A percentile compares a stretch with the other conserved stretches of the same genome.
phyloP scores from a whole-genome alignment of 108 stramenopile species.

The Discostella stelligeroides region DNA sequence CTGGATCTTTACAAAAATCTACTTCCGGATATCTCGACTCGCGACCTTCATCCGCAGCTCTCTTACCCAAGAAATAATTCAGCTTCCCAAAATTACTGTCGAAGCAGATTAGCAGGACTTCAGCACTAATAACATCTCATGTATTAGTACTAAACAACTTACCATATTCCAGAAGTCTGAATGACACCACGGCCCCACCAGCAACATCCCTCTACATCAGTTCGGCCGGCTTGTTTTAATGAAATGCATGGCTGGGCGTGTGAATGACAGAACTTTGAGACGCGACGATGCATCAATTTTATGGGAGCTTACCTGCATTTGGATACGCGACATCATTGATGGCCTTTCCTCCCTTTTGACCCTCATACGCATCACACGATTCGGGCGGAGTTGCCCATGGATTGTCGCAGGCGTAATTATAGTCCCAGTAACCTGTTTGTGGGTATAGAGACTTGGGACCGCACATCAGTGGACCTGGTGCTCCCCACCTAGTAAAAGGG shows the following conservation, averaged over 20 bases:
- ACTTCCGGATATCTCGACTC: conserved; percentile 47
- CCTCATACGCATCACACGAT: conserved; percentile 48
- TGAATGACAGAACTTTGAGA: no score
- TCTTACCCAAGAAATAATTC: conserved; percentile 48
- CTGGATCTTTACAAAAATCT: conserved; percentile 48
- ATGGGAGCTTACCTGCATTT: conserved; percentile 12
- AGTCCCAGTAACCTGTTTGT: conserved; percentile 54
- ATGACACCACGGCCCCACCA: conserved; percentile 64
- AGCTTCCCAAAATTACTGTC: conserved; percentile 54
- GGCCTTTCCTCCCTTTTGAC: conserved; percentile 51
- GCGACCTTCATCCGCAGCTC: conserved; percentile 51
- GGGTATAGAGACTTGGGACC: conserved; percentile 37
- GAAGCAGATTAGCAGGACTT: neutral
- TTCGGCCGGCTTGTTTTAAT: conserved; percentile 49
- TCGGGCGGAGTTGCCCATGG: conserved; percentile 50
- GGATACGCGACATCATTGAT: conserved; percentile 38
- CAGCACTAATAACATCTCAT: neutral
- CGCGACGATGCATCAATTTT: neutral
- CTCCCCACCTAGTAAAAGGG: conserved; percentile 15
- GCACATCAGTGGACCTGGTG: conserved; percentile 49
- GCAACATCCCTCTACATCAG: conserved; percentile 60
- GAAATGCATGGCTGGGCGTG: no score
- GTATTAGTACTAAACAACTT: neutral
- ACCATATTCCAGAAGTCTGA: conserved; percentile 44
- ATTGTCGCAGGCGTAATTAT: conserved; percentile 34